Percentiles rank a stretch among this genome's conserved stretches.
These are phyloP conservation scores for Jamesozyma spencerorum DNA, from an alignment of 805 yeast species.

Conservation along the genomic window DNA sequence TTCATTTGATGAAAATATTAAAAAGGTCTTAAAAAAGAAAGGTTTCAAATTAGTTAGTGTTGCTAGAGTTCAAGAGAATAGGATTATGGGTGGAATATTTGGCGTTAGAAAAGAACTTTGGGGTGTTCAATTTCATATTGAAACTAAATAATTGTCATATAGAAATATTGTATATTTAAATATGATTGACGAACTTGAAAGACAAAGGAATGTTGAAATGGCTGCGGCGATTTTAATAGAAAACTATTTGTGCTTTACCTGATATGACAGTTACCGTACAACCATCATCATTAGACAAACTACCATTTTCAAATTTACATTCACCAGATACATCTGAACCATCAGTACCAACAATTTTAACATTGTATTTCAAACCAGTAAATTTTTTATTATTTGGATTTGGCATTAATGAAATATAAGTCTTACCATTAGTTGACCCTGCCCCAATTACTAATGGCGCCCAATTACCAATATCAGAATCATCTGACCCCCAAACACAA, in stretches of 20 bases:
- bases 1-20: constrained; percentile 41
- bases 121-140: constrained; percentile 33
- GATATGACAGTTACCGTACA: constrained; percentile 62
- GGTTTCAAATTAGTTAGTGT: constrained; percentile 36
- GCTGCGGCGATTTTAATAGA: no score
- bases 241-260: constrained; percentile 55
- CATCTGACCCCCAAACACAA: constrained; percentile 83
- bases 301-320: constrained; percentile 75
- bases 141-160: constrained; percentile 1
- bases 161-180: no score
- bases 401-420: constrained; percentile 87
- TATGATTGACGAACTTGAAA: no score
- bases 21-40: constrained; percentile 31
- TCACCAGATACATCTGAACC: constrained; percentile 60
- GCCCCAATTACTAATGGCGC: constrained; percentile 95
- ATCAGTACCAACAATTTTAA: constrained; percentile 66
- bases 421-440: constrained; percentile 60
- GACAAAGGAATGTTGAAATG: no score
- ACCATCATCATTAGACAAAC: constrained; percentile 63
- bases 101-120: constrained; percentile 27
- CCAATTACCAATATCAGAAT: constrained; percentile 91
- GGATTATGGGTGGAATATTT: constrained; percentile 24
- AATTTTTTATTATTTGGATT: constrained; percentile 78
- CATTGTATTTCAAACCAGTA: constrained; percentile 51
- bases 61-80: constrained; percentile 21